Evolutionary conservation across 306 rosid species (phyloP), one percentile per base, ranked within the genome.

Genomic region (Cicer arietinum): DNA sequence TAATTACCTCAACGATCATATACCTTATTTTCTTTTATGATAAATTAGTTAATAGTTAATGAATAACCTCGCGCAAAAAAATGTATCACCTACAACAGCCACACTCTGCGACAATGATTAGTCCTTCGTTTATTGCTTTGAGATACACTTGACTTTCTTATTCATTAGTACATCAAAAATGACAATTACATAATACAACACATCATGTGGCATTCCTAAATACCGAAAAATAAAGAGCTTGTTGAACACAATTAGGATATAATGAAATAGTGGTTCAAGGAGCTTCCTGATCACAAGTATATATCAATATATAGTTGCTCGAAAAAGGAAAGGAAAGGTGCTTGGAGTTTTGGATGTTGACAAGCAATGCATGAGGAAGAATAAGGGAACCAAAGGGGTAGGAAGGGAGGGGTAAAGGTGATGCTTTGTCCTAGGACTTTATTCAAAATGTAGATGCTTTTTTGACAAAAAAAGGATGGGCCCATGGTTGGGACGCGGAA

Each of bases 401-500:
- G 77, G 45, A 56, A 47, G 58, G 68, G 37, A 64, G 3, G 59
- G 79, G 81, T 83, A 79, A 90, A 88, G 89, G 45, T 42, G 82
- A 86, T 90, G 91, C 91, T 87, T 81, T 87, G 79, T 87, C 75
- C 12, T 74, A 1, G 4, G 53, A 79, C 93, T 88, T 87, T 88
- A 84, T 84, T 84, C 72, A 89, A 90, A 87, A 89, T 77, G 88
- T 66, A 84, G 58, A 18, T 73, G 83, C 89, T 89, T 87, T 88
- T 77, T 89, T 85, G 82, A 82, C 84, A 72, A 86, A 86, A 71
- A 84, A 81, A 63, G 82, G 81, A 42, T 22, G 80, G 85, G 74
- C 56, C 75, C 91, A 70, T 6, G 41, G 66, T 20, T 74, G 35
- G 74, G 88, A 69, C 60, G 58, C 48, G 51, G 93, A 83, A 90